Conservation (phyloP, 352 stramenopile genomes). For the Phytophthora cryptogea region DNA sequence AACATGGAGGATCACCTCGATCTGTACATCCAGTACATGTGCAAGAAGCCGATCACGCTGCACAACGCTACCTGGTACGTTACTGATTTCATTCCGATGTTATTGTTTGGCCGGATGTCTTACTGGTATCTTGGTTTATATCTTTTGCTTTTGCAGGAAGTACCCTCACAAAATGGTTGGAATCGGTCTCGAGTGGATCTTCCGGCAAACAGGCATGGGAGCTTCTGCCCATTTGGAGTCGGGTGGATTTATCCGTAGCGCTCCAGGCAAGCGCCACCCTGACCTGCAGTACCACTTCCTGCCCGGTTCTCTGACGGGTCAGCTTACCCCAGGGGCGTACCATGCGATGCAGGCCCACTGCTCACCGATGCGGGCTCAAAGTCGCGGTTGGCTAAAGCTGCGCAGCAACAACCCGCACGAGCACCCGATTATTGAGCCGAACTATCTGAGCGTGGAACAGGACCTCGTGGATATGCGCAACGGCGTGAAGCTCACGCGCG, state of each 20-base stretch:
- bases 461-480: constrained; percentile 82
- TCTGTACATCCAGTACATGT: constrained; percentile 90
- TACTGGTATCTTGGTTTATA: not conserved
- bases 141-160: constrained; percentile 36
- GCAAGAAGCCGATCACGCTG: constrained; percentile 88
- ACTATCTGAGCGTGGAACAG: constrained; percentile 85
- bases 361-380: constrained; percentile 88
- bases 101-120: constrained; percentile 6
- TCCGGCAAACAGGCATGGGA: constrained; percentile 68
- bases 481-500: constrained; percentile 76
- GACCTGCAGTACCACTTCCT: constrained; percentile 92
- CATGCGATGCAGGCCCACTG: constrained; percentile 90
- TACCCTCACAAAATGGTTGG: constrained; percentile 88
- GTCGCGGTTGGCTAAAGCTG: constrained; percentile 82
- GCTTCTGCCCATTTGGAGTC: constrained; percentile 85
- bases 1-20: constrained; percentile 92
- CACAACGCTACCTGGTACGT: constrained; percentile 84
- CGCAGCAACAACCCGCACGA: constrained; percentile 75
- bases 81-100: constrained; percentile 2
- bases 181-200: constrained; percentile 88
- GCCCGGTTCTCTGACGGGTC: constrained; percentile 66
- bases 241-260: constrained; percentile 72
- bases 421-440: constrained; percentile 86
- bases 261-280: constrained; percentile 77
- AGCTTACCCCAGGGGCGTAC: constrained; percentile 36